Conservation (phyloP, 1,284 basidiomycete species). For the Pseudozyma sp. region DNA sequence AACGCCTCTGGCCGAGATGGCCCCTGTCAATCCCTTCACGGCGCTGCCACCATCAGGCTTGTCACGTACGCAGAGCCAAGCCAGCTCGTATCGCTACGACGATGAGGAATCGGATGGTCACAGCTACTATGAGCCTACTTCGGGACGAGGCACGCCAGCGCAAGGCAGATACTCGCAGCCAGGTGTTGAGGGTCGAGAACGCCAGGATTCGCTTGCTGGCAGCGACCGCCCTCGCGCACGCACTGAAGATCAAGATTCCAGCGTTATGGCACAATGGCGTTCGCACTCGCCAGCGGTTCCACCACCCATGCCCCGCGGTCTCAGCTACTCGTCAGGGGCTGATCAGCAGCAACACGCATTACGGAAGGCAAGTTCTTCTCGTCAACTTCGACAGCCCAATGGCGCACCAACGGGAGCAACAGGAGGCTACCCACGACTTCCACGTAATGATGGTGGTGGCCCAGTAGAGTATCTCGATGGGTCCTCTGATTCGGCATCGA, state of each 20-base stretch:
- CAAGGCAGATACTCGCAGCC: conserved; percentile 55
- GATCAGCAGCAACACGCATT: conserved; percentile 53
- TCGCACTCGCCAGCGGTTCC: conserved; percentile 56
- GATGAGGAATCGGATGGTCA: conserved; percentile 35
- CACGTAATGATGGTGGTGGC: conserved; percentile 32
- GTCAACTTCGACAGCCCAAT: conserved; percentile 51
- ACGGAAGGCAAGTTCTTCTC: conserved; percentile 56
- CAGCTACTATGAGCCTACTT: conserved; percentile 36
- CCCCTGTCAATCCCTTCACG: conserved; percentile 51
- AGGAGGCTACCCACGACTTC: conserved; percentile 5
- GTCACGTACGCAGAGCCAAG: conserved; percentile 49
- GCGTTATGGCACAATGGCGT: conserved; percentile 62
- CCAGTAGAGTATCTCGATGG: conserved; percentile 53
- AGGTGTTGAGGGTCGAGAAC: conserved; percentile 51
- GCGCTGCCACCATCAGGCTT: conserved; percentile 23
- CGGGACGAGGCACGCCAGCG: conserved; percentile 52
- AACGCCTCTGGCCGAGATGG: conserved; percentile 57
- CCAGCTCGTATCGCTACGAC: conserved; percentile 47
- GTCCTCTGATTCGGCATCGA: conserved; percentile 34
- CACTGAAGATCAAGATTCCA: conserved; percentile 62
- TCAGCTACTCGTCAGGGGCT: conserved; percentile 37
- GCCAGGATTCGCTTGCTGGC: conserved; percentile 37
- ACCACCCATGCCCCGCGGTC: conserved; percentile 50
- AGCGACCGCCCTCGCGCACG: conserved; percentile 51
- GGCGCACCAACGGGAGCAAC: conserved; percentile 6